Percentiles rank a stretch among this genome's conserved stretches.
phyloP scores from a whole-genome alignment of 805 yeast species.

The Saccharomyces eubayanus region DNA sequence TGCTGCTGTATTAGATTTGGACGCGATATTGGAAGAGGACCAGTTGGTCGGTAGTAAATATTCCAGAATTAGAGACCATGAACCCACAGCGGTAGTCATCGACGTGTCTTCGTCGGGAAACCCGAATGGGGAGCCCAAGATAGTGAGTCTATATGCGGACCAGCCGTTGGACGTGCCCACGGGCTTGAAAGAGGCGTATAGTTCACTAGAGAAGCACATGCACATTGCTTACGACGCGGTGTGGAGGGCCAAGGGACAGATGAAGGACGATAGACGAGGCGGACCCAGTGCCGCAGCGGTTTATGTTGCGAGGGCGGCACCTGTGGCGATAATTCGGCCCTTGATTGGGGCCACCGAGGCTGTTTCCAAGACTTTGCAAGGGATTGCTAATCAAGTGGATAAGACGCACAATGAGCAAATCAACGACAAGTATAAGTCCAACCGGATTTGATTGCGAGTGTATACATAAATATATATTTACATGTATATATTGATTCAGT shows the following conservation, averaged over 20 bases:
- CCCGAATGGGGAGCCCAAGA: slow-evolving; percentile 23
- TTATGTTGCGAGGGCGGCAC: slow-evolving; percentile 67
- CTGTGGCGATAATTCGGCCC: slow-evolving; percentile 73
- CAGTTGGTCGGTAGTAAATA: slow-evolving; percentile 31
- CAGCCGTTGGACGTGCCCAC: slow-evolving; percentile 67
- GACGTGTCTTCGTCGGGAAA: slow-evolving; percentile 16
- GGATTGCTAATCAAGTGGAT: slow-evolving; percentile 73
- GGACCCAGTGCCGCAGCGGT: slow-evolving; percentile 56
- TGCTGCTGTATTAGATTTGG: slow-evolving; percentile 12
- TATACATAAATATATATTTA: neutral
- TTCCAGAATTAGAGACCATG: slow-evolving; percentile 26
- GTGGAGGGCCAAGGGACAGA: slow-evolving; percentile 48
- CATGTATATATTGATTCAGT: neutral
- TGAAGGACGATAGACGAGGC: slow-evolving; percentile 35
- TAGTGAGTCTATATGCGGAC: slow-evolving; percentile 69
- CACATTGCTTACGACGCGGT: slow-evolving; percentile 58
- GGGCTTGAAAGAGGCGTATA: slow-evolving; percentile 71
- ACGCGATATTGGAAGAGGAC: slow-evolving; percentile 27
- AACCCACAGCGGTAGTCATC: slow-evolving; percentile 23
- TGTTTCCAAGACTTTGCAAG: slow-evolving; percentile 70
- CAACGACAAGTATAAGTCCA: slow-evolving; percentile 56
- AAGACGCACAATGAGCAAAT: slow-evolving; percentile 50
- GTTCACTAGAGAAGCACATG: slow-evolving; percentile 60
- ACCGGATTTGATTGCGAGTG: neutral
- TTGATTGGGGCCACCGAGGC: slow-evolving; percentile 92